Evolutionary conservation across 2,329 filamentous ascomycete genomes (phyloP).

Genomic region (Ceratocystiopsis sp.): DNA sequence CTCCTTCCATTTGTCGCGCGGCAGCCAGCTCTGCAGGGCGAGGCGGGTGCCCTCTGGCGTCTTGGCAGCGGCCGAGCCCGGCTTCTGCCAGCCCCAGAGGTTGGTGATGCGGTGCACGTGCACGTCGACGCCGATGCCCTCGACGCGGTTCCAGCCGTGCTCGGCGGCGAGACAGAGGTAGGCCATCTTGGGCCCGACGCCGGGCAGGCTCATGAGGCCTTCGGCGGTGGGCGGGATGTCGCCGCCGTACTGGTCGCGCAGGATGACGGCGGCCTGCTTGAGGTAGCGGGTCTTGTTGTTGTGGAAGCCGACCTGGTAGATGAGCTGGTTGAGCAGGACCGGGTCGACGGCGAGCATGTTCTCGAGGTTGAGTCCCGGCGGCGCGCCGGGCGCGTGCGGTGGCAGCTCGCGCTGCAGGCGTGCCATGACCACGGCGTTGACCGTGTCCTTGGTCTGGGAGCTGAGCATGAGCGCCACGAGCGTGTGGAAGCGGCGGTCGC

Average conservation of each 20-base stretch:
- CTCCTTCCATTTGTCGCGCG: conserved; percentile 72
- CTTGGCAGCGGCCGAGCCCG: conserved; percentile 29
- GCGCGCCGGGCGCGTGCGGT: conserved; percentile 26
- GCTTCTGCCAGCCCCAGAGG: conserved; percentile 69
- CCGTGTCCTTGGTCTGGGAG: conserved; percentile 84
- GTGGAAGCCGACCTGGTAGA: conserved; percentile 78
- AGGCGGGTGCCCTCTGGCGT: conserved; percentile 67
- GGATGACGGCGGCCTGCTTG: conserved; percentile 55
- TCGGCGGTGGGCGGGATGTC: conserved; percentile 70
- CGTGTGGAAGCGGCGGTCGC: conserved; percentile 63
- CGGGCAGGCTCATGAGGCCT: conserved; percentile 60
- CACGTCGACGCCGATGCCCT: conserved; percentile 84
- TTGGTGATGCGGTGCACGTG: conserved; percentile 93
- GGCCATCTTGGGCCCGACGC: conserved; percentile 90
- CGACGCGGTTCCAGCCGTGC: conserved; percentile 37
- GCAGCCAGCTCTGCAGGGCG: conserved; percentile 67
- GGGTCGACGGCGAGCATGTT: conserved; percentile 61
- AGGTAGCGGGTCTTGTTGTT: conserved; percentile 79
- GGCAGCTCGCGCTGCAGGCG: conserved; percentile 59
- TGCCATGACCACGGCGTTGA: conserved; percentile 69
- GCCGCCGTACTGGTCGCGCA: conserved; percentile 50
- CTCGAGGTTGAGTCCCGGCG: conserved; percentile 48
- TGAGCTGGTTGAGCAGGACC: conserved; percentile 50
- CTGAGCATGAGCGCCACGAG: conserved; percentile 80
- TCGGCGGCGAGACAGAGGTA: conserved; percentile 69